Conservation (phyloP, 345 rosid species). For the Pugionium dolabratum region DNA sequence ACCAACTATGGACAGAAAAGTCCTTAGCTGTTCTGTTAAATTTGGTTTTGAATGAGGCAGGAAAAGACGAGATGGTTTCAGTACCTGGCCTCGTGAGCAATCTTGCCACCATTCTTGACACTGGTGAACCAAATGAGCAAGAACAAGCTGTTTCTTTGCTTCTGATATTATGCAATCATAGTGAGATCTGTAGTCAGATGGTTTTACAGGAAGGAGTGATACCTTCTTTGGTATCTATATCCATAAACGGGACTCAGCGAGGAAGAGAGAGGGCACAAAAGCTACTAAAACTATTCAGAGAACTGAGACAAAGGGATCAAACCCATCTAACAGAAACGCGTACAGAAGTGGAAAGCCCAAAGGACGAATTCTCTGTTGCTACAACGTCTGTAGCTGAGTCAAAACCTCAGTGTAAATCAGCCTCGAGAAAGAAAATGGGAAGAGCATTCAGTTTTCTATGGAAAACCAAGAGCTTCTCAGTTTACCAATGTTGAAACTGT, state of each 20-base stretch:
- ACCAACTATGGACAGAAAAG: conserved; percentile 72
- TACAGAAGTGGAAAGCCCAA: conserved; percentile 38
- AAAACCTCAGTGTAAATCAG: conserved; percentile 69
- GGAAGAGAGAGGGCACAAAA: conserved; percentile 86
- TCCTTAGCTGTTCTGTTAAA: conserved; percentile 76
- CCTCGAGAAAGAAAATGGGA: conserved; percentile 69
- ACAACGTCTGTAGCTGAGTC: conserved; percentile 47
- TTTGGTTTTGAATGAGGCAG: conserved; percentile 56
- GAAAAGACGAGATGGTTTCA: conserved; percentile 71
- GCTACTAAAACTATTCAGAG: conserved; percentile 81
- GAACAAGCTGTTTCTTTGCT: conserved; percentile 85
- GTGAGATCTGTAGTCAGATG: conserved; percentile 74
- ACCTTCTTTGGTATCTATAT: conserved; percentile 90
- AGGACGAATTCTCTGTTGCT: conserved; percentile 33
- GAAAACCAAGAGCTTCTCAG: conserved; percentile 86
- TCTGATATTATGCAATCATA: conserved; percentile 63
- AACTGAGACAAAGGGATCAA: conserved; percentile 85
- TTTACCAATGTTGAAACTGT: conserved; percentile 51
- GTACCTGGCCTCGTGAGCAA: conserved; percentile 59
- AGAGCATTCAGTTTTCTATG: conserved; percentile 76
- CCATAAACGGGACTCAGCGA: conserved; percentile 75
- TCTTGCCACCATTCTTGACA: conserved; percentile 65
- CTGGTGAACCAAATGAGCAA: conserved; percentile 71
- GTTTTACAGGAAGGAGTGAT: conserved; percentile 95
- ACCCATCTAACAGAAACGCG: conserved; percentile 37